Conservation (phyloP, 1,284 basidiomycete species). For the Ustilago loliicola region DNA sequence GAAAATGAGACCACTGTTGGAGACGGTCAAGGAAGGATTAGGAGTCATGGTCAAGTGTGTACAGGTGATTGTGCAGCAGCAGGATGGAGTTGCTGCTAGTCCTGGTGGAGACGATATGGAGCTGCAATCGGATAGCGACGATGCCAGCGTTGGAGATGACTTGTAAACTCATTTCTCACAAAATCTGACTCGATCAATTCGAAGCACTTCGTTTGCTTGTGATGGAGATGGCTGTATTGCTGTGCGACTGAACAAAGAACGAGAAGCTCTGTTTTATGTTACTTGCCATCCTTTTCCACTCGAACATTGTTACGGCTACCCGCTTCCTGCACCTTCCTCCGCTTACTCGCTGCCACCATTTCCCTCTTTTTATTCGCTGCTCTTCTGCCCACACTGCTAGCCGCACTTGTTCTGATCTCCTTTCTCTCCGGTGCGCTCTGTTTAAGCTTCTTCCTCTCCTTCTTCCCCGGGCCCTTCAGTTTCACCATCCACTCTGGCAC, state of each 20-base stretch:
- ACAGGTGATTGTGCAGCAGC: slow-evolving; percentile 39
- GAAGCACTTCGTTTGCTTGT: no score
- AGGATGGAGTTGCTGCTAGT: slow-evolving; percentile 17
- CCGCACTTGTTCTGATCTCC: slow-evolving; percentile 60
- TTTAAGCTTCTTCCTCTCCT: slow-evolving; percentile 86
- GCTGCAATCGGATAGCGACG: slow-evolving; percentile 5
- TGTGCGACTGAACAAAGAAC: no score
- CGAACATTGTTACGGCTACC: no score
- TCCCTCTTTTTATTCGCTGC: slow-evolving; percentile 55
- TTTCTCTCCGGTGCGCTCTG: slow-evolving; percentile 79
- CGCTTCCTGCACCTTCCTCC: slow-evolving; percentile 44
- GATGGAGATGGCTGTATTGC: no score
- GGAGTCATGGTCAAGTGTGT: slow-evolving; percentile 15
- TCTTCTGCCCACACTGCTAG: slow-evolving; percentile 56
- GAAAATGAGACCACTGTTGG: slow-evolving; percentile 21
- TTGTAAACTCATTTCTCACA: neutral
- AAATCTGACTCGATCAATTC: neutral
- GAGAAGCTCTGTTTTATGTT: no score
- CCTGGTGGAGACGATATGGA: neutral
- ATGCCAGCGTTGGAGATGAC: slow-evolving; percentile 15
- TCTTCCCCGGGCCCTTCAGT: slow-evolving; percentile 85
- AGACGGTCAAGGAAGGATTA: slow-evolving; percentile 23
- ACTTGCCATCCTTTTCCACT: no score
- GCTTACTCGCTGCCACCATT: slow-evolving; percentile 64
- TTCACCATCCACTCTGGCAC: slow-evolving; percentile 68